Evolutionary conservation across 495 filamentous ascomycete genomes (phyloP).

Genomic region (Bryoglossum gracile): DNA sequence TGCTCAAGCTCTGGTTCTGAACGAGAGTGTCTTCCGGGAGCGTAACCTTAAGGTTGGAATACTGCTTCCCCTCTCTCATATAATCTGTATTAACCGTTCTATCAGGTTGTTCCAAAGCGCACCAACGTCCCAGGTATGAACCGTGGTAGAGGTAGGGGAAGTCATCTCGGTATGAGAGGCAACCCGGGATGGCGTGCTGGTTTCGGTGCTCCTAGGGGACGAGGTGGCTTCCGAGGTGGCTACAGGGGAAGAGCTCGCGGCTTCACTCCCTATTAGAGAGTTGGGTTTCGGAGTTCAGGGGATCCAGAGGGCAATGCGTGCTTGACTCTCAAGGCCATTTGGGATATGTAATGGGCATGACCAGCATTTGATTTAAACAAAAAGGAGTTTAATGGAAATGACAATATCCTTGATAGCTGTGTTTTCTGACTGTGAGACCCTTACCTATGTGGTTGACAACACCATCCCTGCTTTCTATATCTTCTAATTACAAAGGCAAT

Average conservation of each 20-base stretch:
- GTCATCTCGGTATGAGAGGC: conserved; percentile 42
- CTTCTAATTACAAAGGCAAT: no score
- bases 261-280: conserved; percentile 66
- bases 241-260: conserved; percentile 74
- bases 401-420: no score
- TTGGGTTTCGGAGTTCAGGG: not conserved
- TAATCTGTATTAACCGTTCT: conserved; percentile 13
- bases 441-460: no score
- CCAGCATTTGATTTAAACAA: no score
- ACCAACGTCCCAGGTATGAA: conserved; percentile 95
- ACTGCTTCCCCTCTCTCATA: conserved; percentile 1
- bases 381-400: no score
- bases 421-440: no score
- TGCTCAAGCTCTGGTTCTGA: conserved; percentile 86
- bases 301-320: no score
- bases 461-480: no score
- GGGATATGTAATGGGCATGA: no score
- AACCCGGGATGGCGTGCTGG: conserved; percentile 51
- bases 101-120: conserved; percentile 86
- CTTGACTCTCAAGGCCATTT: no score
- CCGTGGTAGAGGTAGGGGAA: conserved; percentile 62
- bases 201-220: conserved; percentile 47
- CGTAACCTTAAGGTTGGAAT: conserved; percentile 77
- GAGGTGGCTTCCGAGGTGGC: conserved; percentile 75
- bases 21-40: conserved; percentile 94